Percentiles rank a stretch among this genome's conserved stretches.
phyloP scores from a whole-genome alignment of 345 rosid species.

The Boechera retrofracta region DNA sequence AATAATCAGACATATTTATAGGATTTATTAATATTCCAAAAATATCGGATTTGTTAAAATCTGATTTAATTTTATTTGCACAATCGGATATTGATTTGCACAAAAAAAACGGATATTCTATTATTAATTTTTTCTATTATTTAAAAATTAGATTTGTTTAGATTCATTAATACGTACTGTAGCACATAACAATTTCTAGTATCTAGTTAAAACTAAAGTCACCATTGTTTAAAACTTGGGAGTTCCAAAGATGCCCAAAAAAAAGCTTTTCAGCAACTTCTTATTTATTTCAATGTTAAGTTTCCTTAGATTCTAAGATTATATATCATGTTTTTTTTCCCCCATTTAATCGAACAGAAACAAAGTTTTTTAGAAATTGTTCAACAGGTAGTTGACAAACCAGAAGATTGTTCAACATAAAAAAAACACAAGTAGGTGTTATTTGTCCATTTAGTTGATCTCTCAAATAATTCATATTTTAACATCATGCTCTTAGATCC shows the following conservation, averaged over 20 bases:
- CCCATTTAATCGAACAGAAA: constrained; percentile 7
- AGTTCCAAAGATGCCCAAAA: neutral
- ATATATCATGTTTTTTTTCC: neutral
- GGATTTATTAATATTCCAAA: no score
- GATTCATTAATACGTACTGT: no score
- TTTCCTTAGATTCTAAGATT: neutral
- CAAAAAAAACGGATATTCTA: no score
- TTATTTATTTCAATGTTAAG: neutral
- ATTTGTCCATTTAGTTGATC: constrained; percentile 8
- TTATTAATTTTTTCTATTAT: no score
- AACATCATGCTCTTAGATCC: constrained; percentile 26
- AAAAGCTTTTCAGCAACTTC: neutral
- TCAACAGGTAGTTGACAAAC: constrained; percentile 31
- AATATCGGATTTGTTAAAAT: no score
- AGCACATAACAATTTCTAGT: no score
- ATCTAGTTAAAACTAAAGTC: neutral
- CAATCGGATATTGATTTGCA: no score
- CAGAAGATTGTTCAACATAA: constrained; percentile 37
- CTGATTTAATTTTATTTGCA: no score
- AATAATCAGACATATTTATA: no score
- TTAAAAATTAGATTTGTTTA: no score
- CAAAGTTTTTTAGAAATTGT: neutral
- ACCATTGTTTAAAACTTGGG: neutral
- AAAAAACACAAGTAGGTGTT: constrained; percentile 32
- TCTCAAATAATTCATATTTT: constrained; percentile 27